Conservation (phyloP, 768 basidiomycete species). For the Podaxis carcinomalis region DNA sequence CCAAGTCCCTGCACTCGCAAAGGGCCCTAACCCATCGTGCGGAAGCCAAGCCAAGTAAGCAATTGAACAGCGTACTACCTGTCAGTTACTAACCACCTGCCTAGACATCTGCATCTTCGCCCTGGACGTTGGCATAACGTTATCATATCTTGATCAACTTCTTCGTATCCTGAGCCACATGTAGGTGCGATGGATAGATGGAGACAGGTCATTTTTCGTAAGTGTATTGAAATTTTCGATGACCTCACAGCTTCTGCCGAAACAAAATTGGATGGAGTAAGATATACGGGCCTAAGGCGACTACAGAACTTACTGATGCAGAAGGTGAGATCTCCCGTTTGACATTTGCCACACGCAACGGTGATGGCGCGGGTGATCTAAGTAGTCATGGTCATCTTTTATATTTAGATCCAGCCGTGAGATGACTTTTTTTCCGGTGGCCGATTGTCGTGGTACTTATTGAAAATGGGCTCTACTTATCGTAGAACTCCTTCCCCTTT, state of each 20-base stretch:
- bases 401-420: neutral
- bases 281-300: neutral
- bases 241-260: neutral
- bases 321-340: neutral
- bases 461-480: neutral
- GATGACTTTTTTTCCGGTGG: neutral
- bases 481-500: neutral
- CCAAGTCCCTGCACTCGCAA: too few species aligned
- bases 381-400: neutral
- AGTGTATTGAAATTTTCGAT: neutral
- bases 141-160: too few species aligned
- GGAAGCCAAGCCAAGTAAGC: too few species aligned
- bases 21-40: too few species aligned
- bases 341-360: neutral
- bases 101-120: too few species aligned
- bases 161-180: too few species aligned
- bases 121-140: too few species aligned
- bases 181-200: too few species aligned
- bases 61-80: too few species aligned
- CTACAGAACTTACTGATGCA: neutral
- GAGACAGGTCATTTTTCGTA: too few species aligned
- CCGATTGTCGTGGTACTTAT: neutral
- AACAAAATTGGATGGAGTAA: neutral
- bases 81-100: too few species aligned
- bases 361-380: neutral